Evolutionary conservation across 345 rosid species (phyloP).

Genomic region (Punica granatum): DNA sequence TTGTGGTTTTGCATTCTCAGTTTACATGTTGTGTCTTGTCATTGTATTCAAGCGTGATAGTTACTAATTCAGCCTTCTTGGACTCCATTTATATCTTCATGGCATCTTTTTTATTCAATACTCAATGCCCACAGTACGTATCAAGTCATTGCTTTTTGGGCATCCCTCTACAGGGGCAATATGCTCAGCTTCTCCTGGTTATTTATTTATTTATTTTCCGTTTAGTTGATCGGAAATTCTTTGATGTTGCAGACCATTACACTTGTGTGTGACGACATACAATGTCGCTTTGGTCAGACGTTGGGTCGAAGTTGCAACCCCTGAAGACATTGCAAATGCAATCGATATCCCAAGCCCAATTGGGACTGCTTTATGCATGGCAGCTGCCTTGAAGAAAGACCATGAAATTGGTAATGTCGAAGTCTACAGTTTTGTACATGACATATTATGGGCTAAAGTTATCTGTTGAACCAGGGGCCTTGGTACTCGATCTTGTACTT

Average conservation of each 20-base stretch:
- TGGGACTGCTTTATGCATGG: slow-evolving; percentile 94
- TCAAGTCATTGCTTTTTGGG: neutral
- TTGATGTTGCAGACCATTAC: slow-evolving; percentile 64
- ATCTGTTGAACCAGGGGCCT: neutral
- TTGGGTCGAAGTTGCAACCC: slow-evolving; percentile 81
- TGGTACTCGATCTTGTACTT: neutral
- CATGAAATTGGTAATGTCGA: slow-evolving; percentile 71
- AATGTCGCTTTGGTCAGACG: slow-evolving; percentile 87
- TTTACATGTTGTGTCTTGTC: neutral
- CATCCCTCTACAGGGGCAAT: neutral
- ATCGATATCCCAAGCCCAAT: slow-evolving; percentile 70
- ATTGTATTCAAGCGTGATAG: neutral
- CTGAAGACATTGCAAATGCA: slow-evolving; percentile 59
- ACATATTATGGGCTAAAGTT: neutral
- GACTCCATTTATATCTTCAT: neutral
- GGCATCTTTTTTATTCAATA: neutral
- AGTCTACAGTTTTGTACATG: neutral
- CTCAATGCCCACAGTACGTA: neutral
- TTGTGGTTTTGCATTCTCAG: neutral
- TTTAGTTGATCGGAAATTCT: slow-evolving; percentile 1
- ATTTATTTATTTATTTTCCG: neutral
- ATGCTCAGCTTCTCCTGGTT: neutral
- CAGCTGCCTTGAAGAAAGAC: slow-evolving; percentile 83
- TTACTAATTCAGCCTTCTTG: neutral
- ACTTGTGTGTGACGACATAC: slow-evolving; percentile 78